Percentiles rank a stretch among this genome's conserved stretches.
These are phyloP conservation scores for Schoenoplectus tabernaemontani DNA, from an alignment of 202 grass and related monocot genomes.

Conservation along the genomic window DNA sequence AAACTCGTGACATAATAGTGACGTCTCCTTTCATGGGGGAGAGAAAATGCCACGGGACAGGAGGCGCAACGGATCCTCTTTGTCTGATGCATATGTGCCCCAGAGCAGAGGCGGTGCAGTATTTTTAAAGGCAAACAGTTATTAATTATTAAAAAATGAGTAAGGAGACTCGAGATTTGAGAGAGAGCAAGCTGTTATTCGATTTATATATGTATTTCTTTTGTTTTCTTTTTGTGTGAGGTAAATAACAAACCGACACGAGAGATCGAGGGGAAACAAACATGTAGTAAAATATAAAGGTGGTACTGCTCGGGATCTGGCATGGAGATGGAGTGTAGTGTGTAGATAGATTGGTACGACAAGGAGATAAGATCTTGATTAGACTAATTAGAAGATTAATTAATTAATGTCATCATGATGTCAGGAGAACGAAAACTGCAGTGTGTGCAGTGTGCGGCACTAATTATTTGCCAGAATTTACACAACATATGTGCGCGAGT, in stretches of 20 bases:
- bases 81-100: slow-evolving; percentile 17
- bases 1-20: slow-evolving; percentile 18
- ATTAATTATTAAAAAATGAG: background rate
- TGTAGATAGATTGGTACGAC: slow-evolving; percentile 7
- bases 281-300: background rate
- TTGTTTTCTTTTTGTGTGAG: background rate
- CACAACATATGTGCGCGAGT: background rate
- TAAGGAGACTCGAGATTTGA: no score
- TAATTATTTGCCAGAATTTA: background rate
- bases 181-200: background rate
- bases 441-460: background rate
- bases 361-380: slow-evolving; percentile 25
- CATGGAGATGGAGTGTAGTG: no score
- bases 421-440: background rate
- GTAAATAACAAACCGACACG: background rate
- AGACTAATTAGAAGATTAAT: slow-evolving; percentile 3
- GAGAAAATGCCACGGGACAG: background rate
- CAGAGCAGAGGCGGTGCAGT: slow-evolving; percentile 4
- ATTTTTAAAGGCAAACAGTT: slow-evolving; percentile 9
- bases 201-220: background rate
- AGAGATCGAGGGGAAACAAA: background rate
- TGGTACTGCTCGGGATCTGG: slow-evolving; percentile 4
- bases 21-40: slow-evolving; percentile 11
- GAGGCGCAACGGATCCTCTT: slow-evolving; percentile 19
- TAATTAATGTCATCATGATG: slow-evolving; percentile 24